Evolutionary conservation across 129 eudicot genomes (phyloP), one percentile per base, ranked within the genome.

Genomic region (Flaveria bidentis): DNA sequence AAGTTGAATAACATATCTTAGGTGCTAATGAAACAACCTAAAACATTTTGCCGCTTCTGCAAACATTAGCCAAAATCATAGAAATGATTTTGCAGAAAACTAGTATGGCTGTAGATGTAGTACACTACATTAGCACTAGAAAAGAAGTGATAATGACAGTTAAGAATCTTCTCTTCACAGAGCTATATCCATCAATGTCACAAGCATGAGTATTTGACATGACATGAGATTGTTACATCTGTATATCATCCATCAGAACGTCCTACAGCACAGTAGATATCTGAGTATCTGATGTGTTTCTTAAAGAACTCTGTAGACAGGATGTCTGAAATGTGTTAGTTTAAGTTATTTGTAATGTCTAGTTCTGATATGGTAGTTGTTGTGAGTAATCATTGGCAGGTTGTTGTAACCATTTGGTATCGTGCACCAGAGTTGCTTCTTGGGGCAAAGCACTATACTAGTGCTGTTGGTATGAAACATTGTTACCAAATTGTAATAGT

Each of bases 391-490:
- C 62, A n/a, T 69, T 64, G 66, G 70, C 87, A 89, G 94, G 99
- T 94, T 49, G 99, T 94, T 73, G 99, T 94, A 76, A 94, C 99
- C 45, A 94, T 94, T 20, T 94, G 99, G 99, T 94, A 94, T 91
- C 99, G 99, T 75, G 96, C 99, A 52, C 99, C 99, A 28, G 99
- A 94, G 84, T 92, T 94, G 81, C 97, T 94, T 49, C 97, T 94
- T 79, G 99, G 99, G 79, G 89, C 92, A 6, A 94, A 91, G 41
- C 99, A 94, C 87, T 94, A 94, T 78, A 94, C 99, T 33, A 94
- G 99, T 83, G 99, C 99, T 75, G 99, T 94, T 87, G 99, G 99
- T 94, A 87, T 74, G 75, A 11, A 61, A 76, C 69, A n/a, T 76
- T 81, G 46, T 55, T 73, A 42, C 73, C 76, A 50, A 63, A 47